Conservation (phyloP, 139 green algal genomes). For the Coccomyxa sp. region DNA sequence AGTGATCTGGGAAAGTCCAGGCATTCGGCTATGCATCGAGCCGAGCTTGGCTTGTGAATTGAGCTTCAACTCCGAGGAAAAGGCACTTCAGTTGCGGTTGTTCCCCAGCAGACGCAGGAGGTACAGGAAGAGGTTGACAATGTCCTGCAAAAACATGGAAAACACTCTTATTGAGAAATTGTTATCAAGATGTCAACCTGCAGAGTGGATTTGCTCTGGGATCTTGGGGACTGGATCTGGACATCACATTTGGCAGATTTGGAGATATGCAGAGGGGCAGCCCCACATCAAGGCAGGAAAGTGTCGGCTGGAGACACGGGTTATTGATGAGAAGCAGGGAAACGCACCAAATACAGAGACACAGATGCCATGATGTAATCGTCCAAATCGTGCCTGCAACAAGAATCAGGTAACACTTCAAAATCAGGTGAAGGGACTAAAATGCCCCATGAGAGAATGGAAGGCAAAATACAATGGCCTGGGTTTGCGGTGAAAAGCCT, state of each 20-base stretch:
- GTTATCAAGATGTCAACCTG: not conserved
- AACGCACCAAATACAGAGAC: conserved; percentile 50
- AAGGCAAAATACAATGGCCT: too few relatives aligned
- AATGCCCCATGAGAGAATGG: too few relatives aligned
- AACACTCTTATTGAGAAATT: not conserved
- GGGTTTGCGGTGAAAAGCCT: not conserved
- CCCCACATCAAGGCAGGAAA: too few relatives aligned
- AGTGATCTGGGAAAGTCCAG: too few relatives aligned
- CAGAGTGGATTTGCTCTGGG: not conserved
- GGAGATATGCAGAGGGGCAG: not conserved
- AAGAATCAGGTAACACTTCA: not conserved
- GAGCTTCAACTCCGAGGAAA: not conserved
- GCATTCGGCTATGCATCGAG: too few relatives aligned
- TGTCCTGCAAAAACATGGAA: conserved; percentile 18
- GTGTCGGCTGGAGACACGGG: too few relatives aligned
- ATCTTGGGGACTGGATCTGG: not conserved
- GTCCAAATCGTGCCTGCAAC: conserved; percentile 38
- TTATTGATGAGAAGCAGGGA: not conserved
- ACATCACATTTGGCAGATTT: not conserved
- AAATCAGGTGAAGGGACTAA: too few relatives aligned
- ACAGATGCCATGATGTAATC: conserved; percentile 69
- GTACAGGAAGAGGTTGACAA: conserved; percentile 77
- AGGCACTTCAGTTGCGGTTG: not conserved
- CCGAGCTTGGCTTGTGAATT: too few relatives aligned
- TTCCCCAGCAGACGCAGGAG: conserved; percentile 4